Base-by-base conservation (phyloP, 805 yeast species). In the Candida wancherniae region DNA sequence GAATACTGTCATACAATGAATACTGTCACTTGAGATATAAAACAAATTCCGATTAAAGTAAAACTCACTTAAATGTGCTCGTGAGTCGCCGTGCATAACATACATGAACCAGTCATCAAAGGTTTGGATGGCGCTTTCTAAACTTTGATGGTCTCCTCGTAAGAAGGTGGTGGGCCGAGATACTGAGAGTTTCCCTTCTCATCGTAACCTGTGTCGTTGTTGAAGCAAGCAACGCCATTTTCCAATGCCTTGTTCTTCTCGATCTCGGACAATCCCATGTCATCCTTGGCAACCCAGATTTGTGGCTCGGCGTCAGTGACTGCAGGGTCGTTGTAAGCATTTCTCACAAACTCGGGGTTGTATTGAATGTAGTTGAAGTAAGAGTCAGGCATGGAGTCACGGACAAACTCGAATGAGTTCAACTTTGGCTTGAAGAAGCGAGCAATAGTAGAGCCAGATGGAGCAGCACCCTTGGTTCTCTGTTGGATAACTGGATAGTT, bases 271-370 rank as follows among this genome's bases (percentile, higher is more conserved):
- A 84, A 64, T 4, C 92, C 90, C 63, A 77, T 58, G 5, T 71
- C 61, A 55, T 84, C 94, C 43, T 63, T 71, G 24, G 82, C 76
- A 39, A 82, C 62, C 94, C 94, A 84, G 29, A 81, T 62, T 34
- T 71, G 70, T 18, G 86, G 84, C 38, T 63, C 75, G 6, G 59
- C 69, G 19, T 67, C 78, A n/a, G 51, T 56, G 22, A 76, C 69
- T 23, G 73, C 71, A 15, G 85, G 84, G 46, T 76, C 73, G 21
- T 67, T 62, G 45, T 75, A 80, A 13, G 71, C 67, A 29, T 54
- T 49, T 36, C 55, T 53, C 19, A 65, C 47, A 38, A 63, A 67
- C 26, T 63, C 69, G 5, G 57, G 48, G 33, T 61, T 56, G 42
- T 66, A 67, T 39, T 58, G 63, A 34, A 63, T 56, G 45, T 63